Base-by-base conservation (phyloP, 345 rosid genomes). In the Acer negundo region DNA sequence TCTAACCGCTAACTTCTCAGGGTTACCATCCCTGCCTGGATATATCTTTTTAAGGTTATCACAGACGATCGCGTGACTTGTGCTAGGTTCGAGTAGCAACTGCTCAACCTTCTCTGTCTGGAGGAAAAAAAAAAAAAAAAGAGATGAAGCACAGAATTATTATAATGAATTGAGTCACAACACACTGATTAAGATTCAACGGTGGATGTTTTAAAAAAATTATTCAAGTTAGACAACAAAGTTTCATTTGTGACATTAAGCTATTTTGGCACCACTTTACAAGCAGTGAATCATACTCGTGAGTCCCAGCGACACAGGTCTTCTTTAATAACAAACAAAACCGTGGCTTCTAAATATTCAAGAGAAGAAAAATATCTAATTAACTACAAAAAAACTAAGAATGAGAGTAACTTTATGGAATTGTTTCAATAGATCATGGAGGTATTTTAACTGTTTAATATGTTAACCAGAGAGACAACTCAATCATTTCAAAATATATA, bases 11-110 rank as follows among this genome's bases (percentile, higher is more conserved):
- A 87, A 13, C 80, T 96, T 94, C 35, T 86, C 92, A 2, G 95
- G 97, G 75, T 96, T 96, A 66, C 98, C 98, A 75, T 96, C 99
- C 75, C 88, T 94, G 79, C 90, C 92, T 6, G 95, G 99, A 82
- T 94, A 91, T 79, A 92, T 89, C 83, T 96, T 96, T 80, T 82
- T 88, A 77, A 96, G 83, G 80, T 88, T 75, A 80, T 90, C 93
- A 77, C 94, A 87, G 59, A 96, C 70, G 59, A 96, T 89, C 0
- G 94, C 87, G 77, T 90, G 90, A 75, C 82, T 84, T 73, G 78
- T 73, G 80, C 78, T 83, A 44, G 86, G 62, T 79, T 90, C 91
- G 75, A 88, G 91, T 70, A 94, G 77, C 86, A 92, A 61, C 74
- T 82, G 86, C 81, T 88, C 94, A 24, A 96, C 97, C 81, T 80